Conservation (phyloP, 306 rosid genomes). For the Hippophae tibetana region DNA sequence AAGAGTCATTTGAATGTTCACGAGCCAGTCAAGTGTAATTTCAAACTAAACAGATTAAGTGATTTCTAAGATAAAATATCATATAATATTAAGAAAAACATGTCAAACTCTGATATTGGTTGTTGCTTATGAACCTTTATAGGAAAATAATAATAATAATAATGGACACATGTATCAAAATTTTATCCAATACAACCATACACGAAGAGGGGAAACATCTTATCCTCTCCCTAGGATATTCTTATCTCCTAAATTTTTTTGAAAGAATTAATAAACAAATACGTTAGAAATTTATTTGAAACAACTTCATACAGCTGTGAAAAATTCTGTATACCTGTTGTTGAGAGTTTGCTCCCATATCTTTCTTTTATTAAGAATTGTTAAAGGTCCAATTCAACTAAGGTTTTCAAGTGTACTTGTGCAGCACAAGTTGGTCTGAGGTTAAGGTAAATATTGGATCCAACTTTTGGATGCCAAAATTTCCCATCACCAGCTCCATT, state of each 20-base stretch:
- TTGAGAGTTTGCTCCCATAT: slow-evolving; percentile 22
- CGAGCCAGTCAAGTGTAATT: no score
- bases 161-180: no score
- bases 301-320: slow-evolving; percentile 19
- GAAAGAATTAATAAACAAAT: slow-evolving; percentile 39
- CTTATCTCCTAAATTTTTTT: slow-evolving; percentile 8
- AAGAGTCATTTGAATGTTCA: no score
- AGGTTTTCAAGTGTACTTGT: slow-evolving; percentile 20
- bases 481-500: slow-evolving; percentile 33
- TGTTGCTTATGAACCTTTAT: no score
- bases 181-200: slow-evolving; percentile 4
- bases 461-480: slow-evolving; percentile 17
- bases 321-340: slow-evolving; percentile 30
- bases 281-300: slow-evolving; percentile 24
- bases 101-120: no score
- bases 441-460: slow-evolving; percentile 18
- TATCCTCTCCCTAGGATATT: slow-evolving; percentile 4
- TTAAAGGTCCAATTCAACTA: slow-evolving; percentile 19
- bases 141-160: no score
- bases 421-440: slow-evolving; percentile 14
- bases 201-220: slow-evolving; percentile 17
- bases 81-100: no score
- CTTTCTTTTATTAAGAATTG: slow-evolving; percentile 14
- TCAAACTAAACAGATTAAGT: no score
- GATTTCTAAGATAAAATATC: no score